Evolutionary conservation across 1,284 basidiomycete species (phyloP).

Genomic region (Austroboletus olivaceoglutinosus): DNA sequence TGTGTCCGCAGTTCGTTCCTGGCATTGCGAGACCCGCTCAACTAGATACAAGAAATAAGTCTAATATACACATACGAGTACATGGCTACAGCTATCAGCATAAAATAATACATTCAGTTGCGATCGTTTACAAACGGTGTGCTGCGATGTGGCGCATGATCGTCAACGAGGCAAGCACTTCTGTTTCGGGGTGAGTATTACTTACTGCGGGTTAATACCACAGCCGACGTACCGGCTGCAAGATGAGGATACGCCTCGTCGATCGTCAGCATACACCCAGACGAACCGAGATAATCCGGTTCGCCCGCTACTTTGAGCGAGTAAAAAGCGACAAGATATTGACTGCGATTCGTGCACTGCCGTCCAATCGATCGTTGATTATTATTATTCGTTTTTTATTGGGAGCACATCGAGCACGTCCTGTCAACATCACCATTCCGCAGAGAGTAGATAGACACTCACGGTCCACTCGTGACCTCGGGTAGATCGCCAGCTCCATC

Average conservation of each 20-base stretch:
- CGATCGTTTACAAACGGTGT: constrained; percentile 40
- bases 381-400: not conserved
- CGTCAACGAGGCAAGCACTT: constrained; percentile 57
- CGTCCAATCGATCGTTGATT: not conserved
- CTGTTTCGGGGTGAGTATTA: constrained; percentile 32
- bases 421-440: not conserved
- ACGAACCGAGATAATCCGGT: constrained; percentile 51
- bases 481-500: constrained; percentile 49
- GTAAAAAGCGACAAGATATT: constrained; percentile 57
- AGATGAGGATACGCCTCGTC: constrained; percentile 57
- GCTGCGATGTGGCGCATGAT: constrained; percentile 66
- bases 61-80: not conserved
- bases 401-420: not conserved
- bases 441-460: constrained; percentile 18
- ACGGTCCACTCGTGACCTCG: constrained; percentile 62
- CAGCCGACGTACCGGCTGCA: constrained; percentile 43
- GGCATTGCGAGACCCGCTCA: not conserved
- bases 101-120: not conserved
- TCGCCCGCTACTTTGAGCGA: constrained; percentile 54
- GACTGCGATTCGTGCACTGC: constrained; percentile 53
- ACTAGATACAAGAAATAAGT: not conserved
- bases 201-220: not conserved
- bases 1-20: too few relatives aligned
- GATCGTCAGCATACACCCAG: constrained; percentile 60
- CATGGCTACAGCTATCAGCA: not conserved